Conservation (phyloP, 306 rosid genomes). For the Pyrus bretschneideri region DNA sequence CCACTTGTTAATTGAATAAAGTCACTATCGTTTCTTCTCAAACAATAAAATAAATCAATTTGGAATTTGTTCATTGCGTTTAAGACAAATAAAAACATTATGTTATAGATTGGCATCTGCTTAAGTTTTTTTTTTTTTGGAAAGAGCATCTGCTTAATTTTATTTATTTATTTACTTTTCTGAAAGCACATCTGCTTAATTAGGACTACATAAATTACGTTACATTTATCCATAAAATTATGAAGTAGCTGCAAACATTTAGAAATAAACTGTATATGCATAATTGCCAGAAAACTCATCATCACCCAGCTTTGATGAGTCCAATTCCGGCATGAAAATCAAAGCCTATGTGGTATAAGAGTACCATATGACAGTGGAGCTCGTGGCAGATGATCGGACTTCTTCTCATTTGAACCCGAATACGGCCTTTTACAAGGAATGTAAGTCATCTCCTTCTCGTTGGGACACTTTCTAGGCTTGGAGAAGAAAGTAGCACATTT, state of each 20-base stretch:
- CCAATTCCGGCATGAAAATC: neutral
- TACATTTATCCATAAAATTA: neutral
- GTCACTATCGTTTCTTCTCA: too few species aligned
- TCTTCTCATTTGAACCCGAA: neutral
- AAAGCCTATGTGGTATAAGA: neutral
- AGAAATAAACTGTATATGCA: neutral
- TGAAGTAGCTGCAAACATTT: neutral
- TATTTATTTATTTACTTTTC: too few species aligned
- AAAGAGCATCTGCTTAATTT: too few species aligned
- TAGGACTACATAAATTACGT: neutral
- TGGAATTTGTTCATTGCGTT: neutral
- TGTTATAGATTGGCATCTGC: neutral
- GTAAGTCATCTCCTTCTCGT: constrained; percentile 1
- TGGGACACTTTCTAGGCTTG: constrained; percentile 15
- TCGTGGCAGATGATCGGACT: neutral
- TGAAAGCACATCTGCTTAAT: neutral
- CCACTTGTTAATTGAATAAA: neutral
- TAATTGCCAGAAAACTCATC: neutral
- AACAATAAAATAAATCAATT: too few species aligned
- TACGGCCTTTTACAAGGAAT: constrained; percentile 33
- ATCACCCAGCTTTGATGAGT: neutral
- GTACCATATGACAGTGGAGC: constrained; percentile 1
- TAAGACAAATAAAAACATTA: neutral
- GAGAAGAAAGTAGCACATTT: constrained; percentile 32
- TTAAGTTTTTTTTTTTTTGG: neutral